Base-by-base conservation (phyloP, 768 basidiomycete genomes). In the Lentinula guzmanii region DNA sequence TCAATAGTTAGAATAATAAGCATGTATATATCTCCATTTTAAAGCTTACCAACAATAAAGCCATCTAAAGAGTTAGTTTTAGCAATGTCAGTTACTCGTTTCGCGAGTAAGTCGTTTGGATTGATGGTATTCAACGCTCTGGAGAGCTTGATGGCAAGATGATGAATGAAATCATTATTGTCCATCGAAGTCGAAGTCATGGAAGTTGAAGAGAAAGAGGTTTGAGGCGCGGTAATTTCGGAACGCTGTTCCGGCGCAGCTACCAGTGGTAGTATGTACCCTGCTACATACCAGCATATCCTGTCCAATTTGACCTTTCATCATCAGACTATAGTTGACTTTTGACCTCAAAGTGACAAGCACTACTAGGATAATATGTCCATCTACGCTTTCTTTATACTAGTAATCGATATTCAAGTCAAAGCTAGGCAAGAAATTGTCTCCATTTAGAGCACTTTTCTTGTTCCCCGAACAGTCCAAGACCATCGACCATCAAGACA, bases 31-130 rank as follows among this genome's bases (percentile, higher is more conserved):
- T 9, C 45, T 54, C 24, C 31, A 42, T 39, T n/a, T 11, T 8
- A 11, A 7, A 37, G 54, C 77, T 51, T 62, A 91, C 91, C 90
- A 74, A 80, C 79, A 51, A 85, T 81, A 70, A 95, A 93, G 2
- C 79, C 85, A 11, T 83, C 79, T 21, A 83, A 66, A 0, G 82
- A 66, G 66, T 86, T 91, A 1, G 83, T 83, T 71, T 84, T 86
- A 5, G 92, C 92, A 62, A 95, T 88, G 66, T 90, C 89, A 28
- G 86, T 85, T 37, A 95, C 90, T 61, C 88, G 77, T 63, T 82
- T 79, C 2, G 93, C 93, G 21, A 96, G 82, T 3, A 90, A 73
- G 65, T 92, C 90, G 70, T 95, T 96, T 0, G 91, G 90, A 68
- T 91, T 91, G 62, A 93, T 71, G 13, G 80, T 78, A 70, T 94